These are phyloP conservation scores for Corymbia calophylla DNA, from an alignment of 441 rosid genomes.

Conservation along the genomic window DNA sequence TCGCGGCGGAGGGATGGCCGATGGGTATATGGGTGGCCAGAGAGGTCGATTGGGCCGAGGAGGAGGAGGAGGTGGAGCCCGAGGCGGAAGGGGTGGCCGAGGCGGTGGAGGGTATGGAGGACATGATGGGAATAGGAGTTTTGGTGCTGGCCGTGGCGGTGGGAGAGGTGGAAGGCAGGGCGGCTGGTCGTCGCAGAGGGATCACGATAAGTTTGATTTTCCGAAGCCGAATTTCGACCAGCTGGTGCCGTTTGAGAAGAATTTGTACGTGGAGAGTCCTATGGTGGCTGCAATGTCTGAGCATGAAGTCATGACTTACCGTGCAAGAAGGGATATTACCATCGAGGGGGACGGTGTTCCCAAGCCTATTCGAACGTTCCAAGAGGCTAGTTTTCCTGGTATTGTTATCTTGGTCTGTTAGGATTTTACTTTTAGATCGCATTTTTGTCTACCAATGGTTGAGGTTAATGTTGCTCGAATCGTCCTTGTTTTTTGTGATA, in stretches of 20 bases:
- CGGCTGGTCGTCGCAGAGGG: slow-evolving; percentile 43
- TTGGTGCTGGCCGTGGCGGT: slow-evolving; percentile 31
- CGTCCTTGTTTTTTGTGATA: not conserved
- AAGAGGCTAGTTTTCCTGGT: slow-evolving; percentile 95
- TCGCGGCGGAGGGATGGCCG: not conserved
- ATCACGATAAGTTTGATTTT: slow-evolving; percentile 58
- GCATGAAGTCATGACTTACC: slow-evolving; percentile 51
- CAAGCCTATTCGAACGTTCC: slow-evolving; percentile 64
- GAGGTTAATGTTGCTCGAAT: slow-evolving; percentile 1
- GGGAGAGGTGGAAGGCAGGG: slow-evolving; percentile 51
- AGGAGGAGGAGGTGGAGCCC: not conserved
- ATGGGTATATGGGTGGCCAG: not conserved
- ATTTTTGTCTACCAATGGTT: not conserved
- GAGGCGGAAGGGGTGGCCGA: not conserved
- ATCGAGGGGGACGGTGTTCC: slow-evolving; percentile 90
- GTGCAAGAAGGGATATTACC: slow-evolving; percentile 58
- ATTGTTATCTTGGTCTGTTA: not conserved
- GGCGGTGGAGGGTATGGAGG: slow-evolving; percentile 3
- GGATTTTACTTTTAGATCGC: not conserved
- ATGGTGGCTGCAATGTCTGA: slow-evolving; percentile 63
- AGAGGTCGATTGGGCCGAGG: not conserved
- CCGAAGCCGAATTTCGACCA: slow-evolving; percentile 74
- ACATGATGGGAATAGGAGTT: slow-evolving; percentile 8
- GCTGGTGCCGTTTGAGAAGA: slow-evolving; percentile 85
- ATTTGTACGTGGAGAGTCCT: slow-evolving; percentile 69